Conservation (phyloP, 352 stramenopile genomes). For the Globisporangium ultimum region DNA sequence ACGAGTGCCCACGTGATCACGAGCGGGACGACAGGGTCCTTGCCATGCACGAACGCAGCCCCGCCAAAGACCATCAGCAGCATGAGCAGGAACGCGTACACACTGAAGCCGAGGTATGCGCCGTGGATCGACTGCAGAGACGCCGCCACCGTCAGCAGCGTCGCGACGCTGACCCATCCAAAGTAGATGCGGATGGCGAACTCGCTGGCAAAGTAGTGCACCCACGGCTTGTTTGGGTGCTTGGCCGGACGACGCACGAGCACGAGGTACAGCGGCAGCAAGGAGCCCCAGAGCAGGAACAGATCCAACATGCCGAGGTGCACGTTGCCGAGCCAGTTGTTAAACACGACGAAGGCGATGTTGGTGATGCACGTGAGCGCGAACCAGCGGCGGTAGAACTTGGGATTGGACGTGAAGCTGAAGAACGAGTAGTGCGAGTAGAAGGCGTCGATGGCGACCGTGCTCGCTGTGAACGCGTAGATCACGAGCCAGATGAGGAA, state of each 20-base stretch:
- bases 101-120: constrained; percentile 39
- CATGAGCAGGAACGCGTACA: constrained; percentile 40
- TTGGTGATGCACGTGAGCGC: constrained; percentile 47
- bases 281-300: constrained; percentile 38
- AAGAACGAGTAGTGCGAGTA: constrained; percentile 59
- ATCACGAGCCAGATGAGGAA: constrained; percentile 55
- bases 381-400: constrained; percentile 51
- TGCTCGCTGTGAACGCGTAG: constrained; percentile 42
- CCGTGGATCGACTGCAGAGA: constrained; percentile 47
- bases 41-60: constrained; percentile 41
- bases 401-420: constrained; percentile 39
- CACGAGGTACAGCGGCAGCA: constrained; percentile 54
- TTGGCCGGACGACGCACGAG: constrained; percentile 45
- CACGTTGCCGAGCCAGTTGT: constrained; percentile 20
- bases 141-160: constrained; percentile 39
- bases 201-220: constrained; percentile 57
- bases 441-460: constrained; percentile 47
- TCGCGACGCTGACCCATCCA: constrained; percentile 44
- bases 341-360: constrained; percentile 41
- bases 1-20: constrained; percentile 45
- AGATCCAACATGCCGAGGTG: constrained; percentile 20
- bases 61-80: constrained; percentile 42
- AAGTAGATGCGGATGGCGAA: constrained; percentile 59
- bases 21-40: constrained; percentile 45
- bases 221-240: constrained; percentile 35